Conservation (phyloP, 441 rosid species). For the Eutrema salsugineum region DNA sequence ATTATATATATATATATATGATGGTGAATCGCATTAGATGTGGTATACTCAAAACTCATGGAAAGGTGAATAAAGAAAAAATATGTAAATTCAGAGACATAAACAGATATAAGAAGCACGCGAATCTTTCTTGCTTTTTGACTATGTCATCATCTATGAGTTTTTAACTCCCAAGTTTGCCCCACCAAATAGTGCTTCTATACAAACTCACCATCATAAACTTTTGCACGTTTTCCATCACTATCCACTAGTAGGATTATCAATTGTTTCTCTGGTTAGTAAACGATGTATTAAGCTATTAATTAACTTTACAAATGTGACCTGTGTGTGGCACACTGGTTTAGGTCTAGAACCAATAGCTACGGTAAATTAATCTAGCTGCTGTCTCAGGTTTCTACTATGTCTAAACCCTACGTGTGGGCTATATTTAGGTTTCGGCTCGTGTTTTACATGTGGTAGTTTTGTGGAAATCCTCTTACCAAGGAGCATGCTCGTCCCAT, state of each 20-base stretch:
- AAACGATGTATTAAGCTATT: background rate
- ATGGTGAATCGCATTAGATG: background rate
- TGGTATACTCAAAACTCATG: slow-evolving; percentile 2
- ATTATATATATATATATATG: too few relatives aligned
- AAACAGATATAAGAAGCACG: slow-evolving; percentile 16
- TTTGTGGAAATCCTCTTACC: too few relatives aligned
- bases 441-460: too few relatives aligned
- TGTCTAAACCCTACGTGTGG: background rate
- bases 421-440: background rate
- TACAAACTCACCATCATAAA: slow-evolving; percentile 17
- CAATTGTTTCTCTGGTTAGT: background rate
- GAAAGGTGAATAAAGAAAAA: background rate
- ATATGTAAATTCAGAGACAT: background rate
- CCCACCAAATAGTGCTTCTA: background rate
- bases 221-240: slow-evolving; percentile 24
- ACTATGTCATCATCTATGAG: background rate
- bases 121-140: slow-evolving; percentile 23
- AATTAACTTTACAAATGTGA: background rate
- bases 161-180: background rate
- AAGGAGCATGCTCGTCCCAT: too few relatives aligned
- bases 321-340: background rate
- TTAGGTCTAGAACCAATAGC: background rate
- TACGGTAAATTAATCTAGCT: too few relatives aligned
- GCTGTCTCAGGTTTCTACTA: background rate
- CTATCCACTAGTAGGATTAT: background rate